Conservation (phyloP, 768 basidiomycete genomes). For the Phanerochaete carnosa region DNA sequence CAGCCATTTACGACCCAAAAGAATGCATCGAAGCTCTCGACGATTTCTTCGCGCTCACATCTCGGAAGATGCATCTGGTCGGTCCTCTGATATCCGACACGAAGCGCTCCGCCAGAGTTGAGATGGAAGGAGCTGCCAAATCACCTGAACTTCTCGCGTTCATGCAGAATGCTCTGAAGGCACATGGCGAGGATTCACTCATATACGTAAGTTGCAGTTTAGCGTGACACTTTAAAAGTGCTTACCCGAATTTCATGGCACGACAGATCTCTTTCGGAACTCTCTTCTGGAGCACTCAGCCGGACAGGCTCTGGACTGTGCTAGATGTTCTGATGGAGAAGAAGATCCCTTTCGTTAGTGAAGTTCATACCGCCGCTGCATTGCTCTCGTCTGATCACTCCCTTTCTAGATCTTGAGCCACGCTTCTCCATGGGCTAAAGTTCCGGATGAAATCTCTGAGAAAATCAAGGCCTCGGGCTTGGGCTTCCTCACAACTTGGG, state of each 20-base stretch:
- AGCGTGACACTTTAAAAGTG: not conserved
- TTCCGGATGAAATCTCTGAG: constrained; percentile 16
- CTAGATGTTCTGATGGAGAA: constrained; percentile 20
- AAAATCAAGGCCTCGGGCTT: constrained; percentile 14
- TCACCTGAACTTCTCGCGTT: constrained; percentile 11
- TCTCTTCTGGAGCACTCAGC: constrained; percentile 16
- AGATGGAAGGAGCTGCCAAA: constrained; percentile 8
- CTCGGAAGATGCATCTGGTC: constrained; percentile 6
- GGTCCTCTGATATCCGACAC: constrained; percentile 16
- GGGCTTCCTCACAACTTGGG: constrained; percentile 21
- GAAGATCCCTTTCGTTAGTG: constrained; percentile 21
- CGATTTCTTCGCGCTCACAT: constrained; percentile 11
- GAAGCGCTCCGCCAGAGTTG: not conserved
- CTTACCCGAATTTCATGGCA: not conserved
- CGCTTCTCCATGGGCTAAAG: constrained; percentile 8
- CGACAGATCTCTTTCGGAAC: constrained; percentile 23
- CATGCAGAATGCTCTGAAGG: constrained; percentile 12
- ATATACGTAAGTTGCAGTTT: constrained; percentile 17
- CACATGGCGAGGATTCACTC: constrained; percentile 15
- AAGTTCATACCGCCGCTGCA: too few species aligned
- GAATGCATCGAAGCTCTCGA: constrained; percentile 5
- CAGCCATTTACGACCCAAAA: constrained; percentile 12
- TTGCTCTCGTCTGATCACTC: not conserved
- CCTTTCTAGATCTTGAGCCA: constrained; percentile 18
- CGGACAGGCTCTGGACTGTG: constrained; percentile 18